phyloP scores from a whole-genome alignment of 768 basidiomycete genomes.

The Boletus bicolor region DNA sequence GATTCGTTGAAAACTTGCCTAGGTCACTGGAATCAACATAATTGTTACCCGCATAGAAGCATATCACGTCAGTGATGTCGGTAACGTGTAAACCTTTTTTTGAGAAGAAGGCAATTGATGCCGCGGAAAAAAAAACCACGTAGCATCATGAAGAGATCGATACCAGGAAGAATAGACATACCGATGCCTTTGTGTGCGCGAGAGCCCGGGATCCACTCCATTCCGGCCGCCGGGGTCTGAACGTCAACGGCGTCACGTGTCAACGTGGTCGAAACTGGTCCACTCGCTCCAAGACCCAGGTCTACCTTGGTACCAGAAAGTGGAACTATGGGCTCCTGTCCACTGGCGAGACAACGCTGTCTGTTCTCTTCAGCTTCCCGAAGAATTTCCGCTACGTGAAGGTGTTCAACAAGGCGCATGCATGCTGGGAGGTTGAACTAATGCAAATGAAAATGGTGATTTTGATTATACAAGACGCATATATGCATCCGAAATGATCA shows the following conservation, averaged over 20 bases:
- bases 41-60: slow-evolving; percentile 12
- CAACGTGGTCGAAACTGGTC: no score
- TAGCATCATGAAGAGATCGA: background rate
- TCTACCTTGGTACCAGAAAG: background rate
- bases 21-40: slow-evolving; percentile 21
- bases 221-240: background rate
- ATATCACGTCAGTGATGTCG: slow-evolving; percentile 24
- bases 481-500: slow-evolving; percentile 11
- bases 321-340: background rate
- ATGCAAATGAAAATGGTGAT: background rate
- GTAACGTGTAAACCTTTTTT: slow-evolving; percentile 21
- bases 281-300: background rate
- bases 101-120: background rate
- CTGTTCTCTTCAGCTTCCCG: slow-evolving; percentile 53
- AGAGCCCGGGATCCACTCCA: background rate
- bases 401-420: slow-evolving; percentile 68
- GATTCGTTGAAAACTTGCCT: slow-evolving; percentile 3
- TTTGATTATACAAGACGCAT: slow-evolving; percentile 6
- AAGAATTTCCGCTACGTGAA: slow-evolving; percentile 67
- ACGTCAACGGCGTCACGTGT: background rate
- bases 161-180: background rate
- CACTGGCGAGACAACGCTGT: slow-evolving; percentile 43
- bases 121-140: background rate
- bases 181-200: background rate
- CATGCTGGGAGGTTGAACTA: slow-evolving; percentile 77